Evolutionary conservation across 2,329 filamentous ascomycete species (phyloP), one percentile per base, ranked within the genome.

Genomic region (Trichoderma sp.): DNA sequence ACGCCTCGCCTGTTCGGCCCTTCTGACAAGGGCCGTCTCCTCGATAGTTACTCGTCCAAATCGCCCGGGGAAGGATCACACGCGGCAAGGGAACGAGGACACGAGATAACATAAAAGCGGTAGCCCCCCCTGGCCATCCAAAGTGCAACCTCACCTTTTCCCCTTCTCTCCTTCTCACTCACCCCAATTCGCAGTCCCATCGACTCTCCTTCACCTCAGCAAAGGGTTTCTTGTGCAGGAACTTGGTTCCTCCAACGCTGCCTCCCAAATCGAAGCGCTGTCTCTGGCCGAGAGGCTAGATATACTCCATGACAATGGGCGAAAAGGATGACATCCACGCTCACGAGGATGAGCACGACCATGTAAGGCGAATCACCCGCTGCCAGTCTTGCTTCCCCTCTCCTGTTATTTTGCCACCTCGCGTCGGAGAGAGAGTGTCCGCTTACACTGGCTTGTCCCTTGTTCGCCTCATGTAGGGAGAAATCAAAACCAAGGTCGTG

Each of bases 401-500:
- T 3, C 15, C 41, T 26, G 14, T 34, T 34, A 3, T 15, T 47
- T 14, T 45, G 9, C 21, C 47, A 43, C 47, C 47, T 30, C 34
- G 43, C 12, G 15, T 50, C 19, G 5, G 3, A 45, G 15, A 45
- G 15, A 43, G 21, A 10, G 24, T 30, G 17, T 50, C 34, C 7
- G 48, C 59, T 62, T 14, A 62, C 47, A 12, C 47, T 4, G 7
- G 12, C 24, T 14, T 30, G 9, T 24, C 1, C 7, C 19, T 39
- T 14, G 10, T 39, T 39, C 5, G 10, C 10, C 12, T 4, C 7
- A 12, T 41, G 7, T 56, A 63, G 61, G 52, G 44, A 39, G 63
- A 67, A 15, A 43, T 68, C 34, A 63, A 62, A 14, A 66, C 64
- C 19, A 68, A 60, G 28, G 64, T 70, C 59, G 67, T 68, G 43